A percentile compares a stretch with the other conserved stretches of the same genome.
These are phyloP conservation scores for Colletotrichum sidae DNA, from an alignment of 2,329 filamentous ascomycete genomes.

Conservation along the genomic window DNA sequence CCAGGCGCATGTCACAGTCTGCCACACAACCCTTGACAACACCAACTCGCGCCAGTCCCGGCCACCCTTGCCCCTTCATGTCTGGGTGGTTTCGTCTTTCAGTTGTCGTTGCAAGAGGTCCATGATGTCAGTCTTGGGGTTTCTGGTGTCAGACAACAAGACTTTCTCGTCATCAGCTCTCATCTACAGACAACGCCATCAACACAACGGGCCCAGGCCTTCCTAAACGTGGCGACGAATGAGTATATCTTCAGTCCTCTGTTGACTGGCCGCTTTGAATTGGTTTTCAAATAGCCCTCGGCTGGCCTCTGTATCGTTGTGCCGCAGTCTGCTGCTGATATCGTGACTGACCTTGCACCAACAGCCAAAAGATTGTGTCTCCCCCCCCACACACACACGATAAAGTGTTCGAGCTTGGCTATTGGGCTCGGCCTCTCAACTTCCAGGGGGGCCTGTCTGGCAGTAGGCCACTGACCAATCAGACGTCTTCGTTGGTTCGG, in stretches of 20 bases:
- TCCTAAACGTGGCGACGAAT: no score
- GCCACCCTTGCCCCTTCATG: neutral
- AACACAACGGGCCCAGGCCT: no score
- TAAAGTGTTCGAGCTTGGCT: neutral
- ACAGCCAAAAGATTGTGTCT: neutral
- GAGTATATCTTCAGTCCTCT: no score
- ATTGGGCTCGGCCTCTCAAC: neutral
- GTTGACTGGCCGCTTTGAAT: no score
- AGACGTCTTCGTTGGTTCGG: neutral
- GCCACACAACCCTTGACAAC: neutral
- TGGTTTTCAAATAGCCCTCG: no score
- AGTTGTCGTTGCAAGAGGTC: neutral
- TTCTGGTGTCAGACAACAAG: neutral
- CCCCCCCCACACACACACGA: neutral
- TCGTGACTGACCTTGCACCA: neutral
- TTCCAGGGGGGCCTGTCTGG: neutral
- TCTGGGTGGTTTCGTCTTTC: neutral
- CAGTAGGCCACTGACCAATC: neutral
- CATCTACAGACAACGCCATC: no score
- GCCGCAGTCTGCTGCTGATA: no score
- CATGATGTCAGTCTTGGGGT: neutral
- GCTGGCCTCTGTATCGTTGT: no score
- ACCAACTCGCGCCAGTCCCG: neutral
- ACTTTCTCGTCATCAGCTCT: no score
- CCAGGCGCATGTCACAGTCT: neutral